Percentiles rank a stretch among this genome's conserved stretches.
Conservation (phyloP, 495 filamentous ascomycete species). For the Ramalina intermedia region DNA sequence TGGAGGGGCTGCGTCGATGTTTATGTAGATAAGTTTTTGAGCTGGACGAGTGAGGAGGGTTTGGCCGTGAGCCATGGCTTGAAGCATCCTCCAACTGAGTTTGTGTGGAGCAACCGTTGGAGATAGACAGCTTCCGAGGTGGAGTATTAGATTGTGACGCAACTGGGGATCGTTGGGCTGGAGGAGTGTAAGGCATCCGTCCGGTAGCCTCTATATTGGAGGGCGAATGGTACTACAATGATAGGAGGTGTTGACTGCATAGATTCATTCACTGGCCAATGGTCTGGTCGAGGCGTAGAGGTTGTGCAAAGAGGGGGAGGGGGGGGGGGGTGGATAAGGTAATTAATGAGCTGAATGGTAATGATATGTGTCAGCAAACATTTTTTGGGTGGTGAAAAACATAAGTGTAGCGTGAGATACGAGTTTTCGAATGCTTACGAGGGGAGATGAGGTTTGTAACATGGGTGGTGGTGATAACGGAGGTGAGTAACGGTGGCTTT, state of each 20-base stretch:
- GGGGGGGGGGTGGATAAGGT: not conserved
- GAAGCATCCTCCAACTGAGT: slow-evolving; percentile 14
- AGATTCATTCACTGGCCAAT: not conserved
- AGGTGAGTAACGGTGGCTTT: not conserved
- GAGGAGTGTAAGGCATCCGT: slow-evolving; percentile 77
- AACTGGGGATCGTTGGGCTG: slow-evolving; percentile 57
- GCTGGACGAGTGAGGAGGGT: slow-evolving; percentile 57
- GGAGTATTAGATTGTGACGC: slow-evolving; percentile 27
- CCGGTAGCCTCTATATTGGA: slow-evolving; percentile 3
- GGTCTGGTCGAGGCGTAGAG: not conserved
- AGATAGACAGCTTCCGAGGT: slow-evolving; percentile 7
- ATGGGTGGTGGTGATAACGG: not conserved
- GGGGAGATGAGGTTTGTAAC: not conserved
- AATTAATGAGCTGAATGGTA: not conserved
- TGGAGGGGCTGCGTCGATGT: slow-evolving; percentile 50
- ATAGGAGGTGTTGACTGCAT: slow-evolving; percentile 1
- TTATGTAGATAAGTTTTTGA: slow-evolving; percentile 62
- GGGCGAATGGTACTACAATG: not conserved
- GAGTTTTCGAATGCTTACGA: not conserved
- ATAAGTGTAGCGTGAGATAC: not conserved
- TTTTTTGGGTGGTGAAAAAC: not conserved
- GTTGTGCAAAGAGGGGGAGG: not conserved
- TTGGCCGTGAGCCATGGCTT: slow-evolving; percentile 30
- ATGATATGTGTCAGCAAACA: not conserved
- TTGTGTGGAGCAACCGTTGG: slow-evolving; percentile 6